Evolutionary conservation across 139 green algal species (phyloP).

Genomic region (Marvania coccoides): DNA sequence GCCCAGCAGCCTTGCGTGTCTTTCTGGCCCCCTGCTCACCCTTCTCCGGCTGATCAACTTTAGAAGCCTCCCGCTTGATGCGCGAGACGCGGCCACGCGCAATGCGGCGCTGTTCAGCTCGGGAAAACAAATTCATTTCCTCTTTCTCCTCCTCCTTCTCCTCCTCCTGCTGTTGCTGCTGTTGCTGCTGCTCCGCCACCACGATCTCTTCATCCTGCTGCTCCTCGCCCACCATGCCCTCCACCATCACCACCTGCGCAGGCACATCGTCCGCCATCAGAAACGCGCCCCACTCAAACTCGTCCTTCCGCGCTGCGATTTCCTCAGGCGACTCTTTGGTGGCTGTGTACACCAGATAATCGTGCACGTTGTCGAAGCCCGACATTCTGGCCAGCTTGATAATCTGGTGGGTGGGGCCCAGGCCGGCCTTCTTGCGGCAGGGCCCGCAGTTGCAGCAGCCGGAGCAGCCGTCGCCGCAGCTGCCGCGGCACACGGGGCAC

Average conservation of each 20-base stretch:
- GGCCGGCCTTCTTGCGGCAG: conserved; percentile 63
- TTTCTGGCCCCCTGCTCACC: no score
- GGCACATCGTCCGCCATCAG: conserved; percentile 8
- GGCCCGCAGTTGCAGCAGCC: conserved; percentile 79
- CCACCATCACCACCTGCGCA: background rate
- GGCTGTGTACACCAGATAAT: conserved; percentile 65
- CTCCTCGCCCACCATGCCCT: no score
- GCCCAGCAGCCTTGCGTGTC: no score
- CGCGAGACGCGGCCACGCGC: no score
- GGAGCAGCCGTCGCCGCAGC: conserved; percentile 59
- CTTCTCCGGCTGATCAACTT: no score
- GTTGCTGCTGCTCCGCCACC: no score
- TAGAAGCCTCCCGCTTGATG: no score
- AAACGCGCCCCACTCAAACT: conserved; percentile 41
- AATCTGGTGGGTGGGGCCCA: conserved; percentile 62
- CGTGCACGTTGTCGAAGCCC: conserved; percentile 73
- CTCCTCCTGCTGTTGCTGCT: no score
- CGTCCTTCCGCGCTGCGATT: conserved; percentile 43
- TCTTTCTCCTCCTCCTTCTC: no score
- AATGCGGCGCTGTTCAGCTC: no score
- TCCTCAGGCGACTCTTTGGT: conserved; percentile 38
- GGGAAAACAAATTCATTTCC: no score
- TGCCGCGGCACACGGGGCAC: conserved; percentile 67
- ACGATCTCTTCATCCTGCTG: no score
- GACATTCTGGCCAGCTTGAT: conserved; percentile 33